Base-by-base conservation (phyloP, 2,329 filamentous ascomycete species). In the Chaetomium globosum region DNA sequence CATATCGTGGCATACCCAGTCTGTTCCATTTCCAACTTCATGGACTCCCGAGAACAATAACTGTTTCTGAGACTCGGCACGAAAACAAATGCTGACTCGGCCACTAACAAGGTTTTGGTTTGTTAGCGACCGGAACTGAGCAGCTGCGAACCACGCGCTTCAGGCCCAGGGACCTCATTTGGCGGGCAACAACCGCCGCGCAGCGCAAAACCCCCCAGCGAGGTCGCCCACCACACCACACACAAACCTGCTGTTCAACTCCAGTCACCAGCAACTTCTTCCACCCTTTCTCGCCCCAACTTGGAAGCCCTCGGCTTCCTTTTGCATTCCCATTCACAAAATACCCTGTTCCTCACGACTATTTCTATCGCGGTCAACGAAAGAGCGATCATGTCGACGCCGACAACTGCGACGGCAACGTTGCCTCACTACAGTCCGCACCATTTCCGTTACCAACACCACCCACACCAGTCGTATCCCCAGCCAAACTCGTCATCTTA, bases 361-460 rank as follows among this genome's bases (percentile, higher is more conserved):
- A 51, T 62, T 60, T 62, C 65, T 46, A 61, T 57, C 61, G 53
- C 64, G 36, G 67, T 36, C 52, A 58, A 58, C 59, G 49, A 67
- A 48, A 64, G 59, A 60, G 64, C 60, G 64, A 72, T 63, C 77
- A 93, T 94, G 91, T 93, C 91, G 82, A 93, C 90, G 72, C 90
- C 91, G 71, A 92, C 90, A 68, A 90, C 88, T 74, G 89, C 88
- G 73, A 90, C 89, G 77, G 88, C 88, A 74, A 89, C 88, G 71
- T 82, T 91, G 75, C 87, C 88, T 75, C 86, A 85, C 73, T 87
- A 89, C 77, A 85, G 87, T 78, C 83, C 85, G 68, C 84, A 84
- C 74, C 87, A 88, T 80, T 88, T 88, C 74, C 83, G 86, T 74
- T 85, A 87, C 67, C 78, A 70, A 74, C 75, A 83, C 59, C 83